Evolutionary conservation across 208 protist species (phyloP), one percentile per base, ranked within the genome.

Genomic region (Blechomonas ayalai): DNA sequence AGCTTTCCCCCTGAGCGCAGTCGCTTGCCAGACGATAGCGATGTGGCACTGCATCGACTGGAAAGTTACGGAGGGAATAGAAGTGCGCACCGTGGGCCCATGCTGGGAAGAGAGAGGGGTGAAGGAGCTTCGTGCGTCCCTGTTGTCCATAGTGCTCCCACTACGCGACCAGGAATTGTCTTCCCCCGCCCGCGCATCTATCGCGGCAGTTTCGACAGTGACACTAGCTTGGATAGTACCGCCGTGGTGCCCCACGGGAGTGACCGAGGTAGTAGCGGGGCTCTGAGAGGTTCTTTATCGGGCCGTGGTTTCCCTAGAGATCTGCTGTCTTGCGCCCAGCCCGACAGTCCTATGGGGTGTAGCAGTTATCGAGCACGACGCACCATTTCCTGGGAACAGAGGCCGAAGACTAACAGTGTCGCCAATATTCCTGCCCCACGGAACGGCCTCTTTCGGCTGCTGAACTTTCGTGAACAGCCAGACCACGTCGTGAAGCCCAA

Each of bases 141-240:
- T 22, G 25, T 12, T 35, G 19, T 5, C 47, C n/a, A n/a, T 4
- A 24, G 28, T 9, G 4, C 13, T 6, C 36, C 47, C 20, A 27
- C 31, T 5, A 42, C 6, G 5, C 34, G 34, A 6, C 23, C 31
- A 42, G 34, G 22, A 5, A 42, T 32, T 32, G 25, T 16, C 23
- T 22, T 9, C n/a, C 47, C n/a, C 13, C 32, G 47, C 4, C 31
- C 27, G 0, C 32, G 28, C 31, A 31, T 7, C 13, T 23, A 29
- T 19, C 58, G 53, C 18, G 65, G 65, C 9, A 20, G 52, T 45
- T 73, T 73, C 19, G 47, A 59, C 37, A 42, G 33, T 20, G 20
- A 73, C 33, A 33, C 25, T 10, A 73, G 65, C n/a, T 53, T 73
- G 16, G 65, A 73, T 28, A 73, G 65, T 41, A 29, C 37, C 28